Conservation (phyloP, 1,284 basidiomycete species). For the Bothia castanella region DNA sequence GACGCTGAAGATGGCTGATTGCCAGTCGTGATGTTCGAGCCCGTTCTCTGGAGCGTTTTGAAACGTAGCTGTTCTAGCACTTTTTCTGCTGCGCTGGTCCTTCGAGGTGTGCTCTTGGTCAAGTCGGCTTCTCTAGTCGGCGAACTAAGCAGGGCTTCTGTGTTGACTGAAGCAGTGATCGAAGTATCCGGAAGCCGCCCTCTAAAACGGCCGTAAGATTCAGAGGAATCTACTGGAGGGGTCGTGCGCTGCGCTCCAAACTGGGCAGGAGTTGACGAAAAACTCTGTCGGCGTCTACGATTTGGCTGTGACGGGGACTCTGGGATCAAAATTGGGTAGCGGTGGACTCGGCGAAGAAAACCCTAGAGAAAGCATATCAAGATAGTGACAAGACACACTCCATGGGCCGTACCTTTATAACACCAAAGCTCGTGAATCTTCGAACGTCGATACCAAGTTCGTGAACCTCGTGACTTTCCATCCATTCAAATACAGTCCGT, state of each 20-base stretch:
- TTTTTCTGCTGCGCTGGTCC: constrained; percentile 56
- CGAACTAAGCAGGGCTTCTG: constrained; percentile 29
- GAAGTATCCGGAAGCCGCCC: constrained; percentile 33
- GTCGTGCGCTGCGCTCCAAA: constrained; percentile 23
- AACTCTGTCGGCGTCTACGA: constrained; percentile 44
- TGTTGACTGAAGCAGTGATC: constrained; percentile 27
- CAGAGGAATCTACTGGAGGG: constrained; percentile 26
- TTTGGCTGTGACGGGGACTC: constrained; percentile 29
- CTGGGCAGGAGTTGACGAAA: constrained; percentile 33
- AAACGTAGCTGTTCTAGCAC: constrained; percentile 54
- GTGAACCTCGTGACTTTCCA: constrained; percentile 71
- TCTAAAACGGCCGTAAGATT: constrained; percentile 26
- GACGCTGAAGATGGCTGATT: constrained; percentile 20
- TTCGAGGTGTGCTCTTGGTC: constrained; percentile 25
- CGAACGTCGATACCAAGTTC: constrained; percentile 82
- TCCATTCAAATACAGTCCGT: constrained; percentile 86
- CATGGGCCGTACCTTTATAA: constrained; percentile 74
- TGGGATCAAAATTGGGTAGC: constrained; percentile 78
- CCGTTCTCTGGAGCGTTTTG: constrained; percentile 43
- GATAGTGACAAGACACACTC: constrained; percentile 1
- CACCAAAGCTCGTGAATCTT: constrained; percentile 95
- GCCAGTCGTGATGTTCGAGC: constrained; percentile 33
- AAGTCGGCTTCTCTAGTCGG: constrained; percentile 22
- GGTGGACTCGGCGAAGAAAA: constrained; percentile 88
- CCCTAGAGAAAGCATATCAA: constrained; percentile 48